Evolutionary conservation across 306 rosid species (phyloP).

Genomic region (Fagus sylvatica): DNA sequence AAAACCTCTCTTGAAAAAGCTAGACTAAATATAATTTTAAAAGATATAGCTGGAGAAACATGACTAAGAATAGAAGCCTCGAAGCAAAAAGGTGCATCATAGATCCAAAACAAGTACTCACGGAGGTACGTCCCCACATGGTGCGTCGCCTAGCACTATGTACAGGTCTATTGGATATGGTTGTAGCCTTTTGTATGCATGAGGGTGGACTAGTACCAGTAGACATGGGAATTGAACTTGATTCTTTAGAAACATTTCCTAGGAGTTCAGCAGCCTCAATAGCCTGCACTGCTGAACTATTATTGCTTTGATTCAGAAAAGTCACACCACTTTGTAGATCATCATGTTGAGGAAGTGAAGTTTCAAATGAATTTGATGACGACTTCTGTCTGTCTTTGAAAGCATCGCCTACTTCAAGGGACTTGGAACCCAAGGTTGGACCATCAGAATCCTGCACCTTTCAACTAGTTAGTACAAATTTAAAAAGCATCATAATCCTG

Average conservation of each 20-base stretch:
- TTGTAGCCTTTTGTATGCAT: slow-evolving; percentile 49
- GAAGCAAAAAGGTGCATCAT: slow-evolving; percentile 11
- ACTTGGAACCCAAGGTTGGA: slow-evolving; percentile 42
- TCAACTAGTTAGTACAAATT: slow-evolving; percentile 16
- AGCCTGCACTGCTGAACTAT: slow-evolving; percentile 29
- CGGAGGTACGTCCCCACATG: slow-evolving; percentile 70
- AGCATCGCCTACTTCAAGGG: slow-evolving; percentile 41
- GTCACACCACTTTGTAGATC: slow-evolving; percentile 33
- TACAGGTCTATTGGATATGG: slow-evolving; percentile 46
- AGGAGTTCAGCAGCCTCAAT: slow-evolving; percentile 33
- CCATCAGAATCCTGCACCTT: slow-evolving; percentile 58
- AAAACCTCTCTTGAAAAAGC: slow-evolving; percentile 8
- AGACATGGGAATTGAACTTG: slow-evolving; percentile 28
- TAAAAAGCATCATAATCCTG: background rate
- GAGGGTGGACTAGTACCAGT: slow-evolving; percentile 36
- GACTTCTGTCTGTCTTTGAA: slow-evolving; percentile 26
- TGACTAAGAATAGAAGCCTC: slow-evolving; percentile 19
- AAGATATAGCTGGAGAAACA: slow-evolving; percentile 19
- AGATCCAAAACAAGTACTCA: slow-evolving; percentile 52
- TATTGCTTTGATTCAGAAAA: slow-evolving; percentile 27
- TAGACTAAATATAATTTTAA: background rate
- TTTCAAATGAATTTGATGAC: slow-evolving; percentile 39
- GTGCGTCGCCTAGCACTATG: slow-evolving; percentile 35
- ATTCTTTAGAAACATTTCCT: slow-evolving; percentile 34
- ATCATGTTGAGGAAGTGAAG: slow-evolving; percentile 34